Evolutionary conservation across 192 early-diverging fungal genomes (phyloP).

Genomic region (Phlyctochytrium planicorne): DNA sequence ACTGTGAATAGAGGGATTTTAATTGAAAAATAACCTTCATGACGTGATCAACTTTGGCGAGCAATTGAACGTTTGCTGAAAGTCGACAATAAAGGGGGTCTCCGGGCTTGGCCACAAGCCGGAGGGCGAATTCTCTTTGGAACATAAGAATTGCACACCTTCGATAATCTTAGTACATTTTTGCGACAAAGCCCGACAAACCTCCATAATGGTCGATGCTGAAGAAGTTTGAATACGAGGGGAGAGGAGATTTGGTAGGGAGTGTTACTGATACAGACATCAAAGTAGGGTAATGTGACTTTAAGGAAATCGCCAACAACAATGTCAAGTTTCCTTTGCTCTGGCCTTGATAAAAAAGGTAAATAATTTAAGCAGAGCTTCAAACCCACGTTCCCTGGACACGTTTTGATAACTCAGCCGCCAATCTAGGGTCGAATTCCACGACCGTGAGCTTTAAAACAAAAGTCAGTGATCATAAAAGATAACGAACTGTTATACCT

Average conservation of each 20-base stretch:
- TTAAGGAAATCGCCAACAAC: conserved; percentile 99
- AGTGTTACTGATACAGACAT: conserved; percentile 97
- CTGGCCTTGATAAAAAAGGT: conserved; percentile 49
- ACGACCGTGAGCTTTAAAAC: conserved; percentile 64
- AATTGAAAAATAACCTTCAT: conserved; percentile 77
- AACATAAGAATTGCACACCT: conserved; percentile 96
- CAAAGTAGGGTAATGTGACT: conserved; percentile 94
- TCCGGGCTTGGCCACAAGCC: conserved; percentile 91
- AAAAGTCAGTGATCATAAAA: neutral
- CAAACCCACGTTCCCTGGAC: conserved; percentile 84
- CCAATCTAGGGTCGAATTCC: conserved; percentile 95
- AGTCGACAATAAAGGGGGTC: conserved; percentile 89
- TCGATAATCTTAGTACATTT: no score
- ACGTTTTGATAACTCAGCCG: conserved; percentile 95
- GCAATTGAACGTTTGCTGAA: conserved; percentile 91
- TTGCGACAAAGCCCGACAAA: neutral
- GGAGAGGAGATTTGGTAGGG: conserved; percentile 98
- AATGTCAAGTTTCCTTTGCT: conserved; percentile 84
- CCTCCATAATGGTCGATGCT: conserved; percentile 86
- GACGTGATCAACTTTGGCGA: conserved; percentile 90
- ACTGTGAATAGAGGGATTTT: neutral
- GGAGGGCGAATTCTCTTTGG: conserved; percentile 97
- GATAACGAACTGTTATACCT: conserved; percentile 43
- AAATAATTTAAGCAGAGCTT: neutral
- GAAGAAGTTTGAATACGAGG: conserved; percentile 91